phyloP scores from a whole-genome alignment of 768 basidiomycete species.

The Hericium alpestre region DNA sequence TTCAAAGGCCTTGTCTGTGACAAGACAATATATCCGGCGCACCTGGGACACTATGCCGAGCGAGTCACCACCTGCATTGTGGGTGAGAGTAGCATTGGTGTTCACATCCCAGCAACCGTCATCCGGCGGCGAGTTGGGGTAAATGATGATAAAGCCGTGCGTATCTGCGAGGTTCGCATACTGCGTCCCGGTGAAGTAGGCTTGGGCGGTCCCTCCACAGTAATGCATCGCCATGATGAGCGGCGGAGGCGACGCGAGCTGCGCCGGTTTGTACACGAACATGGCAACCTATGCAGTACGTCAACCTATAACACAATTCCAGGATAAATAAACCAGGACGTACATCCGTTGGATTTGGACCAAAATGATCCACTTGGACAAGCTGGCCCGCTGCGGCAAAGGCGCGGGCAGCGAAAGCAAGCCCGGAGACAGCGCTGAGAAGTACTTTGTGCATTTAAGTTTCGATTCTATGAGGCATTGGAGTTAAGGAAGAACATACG shows the following conservation, averaged over 20 bases:
- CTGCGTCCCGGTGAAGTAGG: conserved; percentile 37
- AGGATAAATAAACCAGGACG: too few species aligned
- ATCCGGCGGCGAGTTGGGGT: conserved; percentile 4
- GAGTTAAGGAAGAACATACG: too few species aligned
- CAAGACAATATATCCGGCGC: too few species aligned
- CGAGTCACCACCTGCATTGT: conserved; percentile 46
- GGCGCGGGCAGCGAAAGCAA: too few species aligned
- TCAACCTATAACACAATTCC: too few species aligned
- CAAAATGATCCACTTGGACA: too few species aligned
- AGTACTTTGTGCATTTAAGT: too few species aligned
- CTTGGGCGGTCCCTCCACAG: conserved; percentile 41
- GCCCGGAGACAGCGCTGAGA: too few species aligned
- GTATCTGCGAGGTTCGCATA: conserved; percentile 40
- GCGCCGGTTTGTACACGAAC: conserved; percentile 26
- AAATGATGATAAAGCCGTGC: conserved; percentile 42
- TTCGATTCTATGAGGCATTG: too few species aligned
- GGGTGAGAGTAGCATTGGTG: conserved; percentile 39
- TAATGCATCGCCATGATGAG: conserved; percentile 32
- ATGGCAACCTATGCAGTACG: conserved; percentile 26
- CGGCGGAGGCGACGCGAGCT: conserved; percentile 23
- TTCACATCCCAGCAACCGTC: conserved; percentile 42
- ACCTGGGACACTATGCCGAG: conserved; percentile 38
- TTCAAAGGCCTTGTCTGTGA: too few species aligned
- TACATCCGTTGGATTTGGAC: too few species aligned
- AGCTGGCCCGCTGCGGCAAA: too few species aligned